Conservation (phyloP, 2,329 filamentous ascomycete genomes). For the Monilinia polystroma region DNA sequence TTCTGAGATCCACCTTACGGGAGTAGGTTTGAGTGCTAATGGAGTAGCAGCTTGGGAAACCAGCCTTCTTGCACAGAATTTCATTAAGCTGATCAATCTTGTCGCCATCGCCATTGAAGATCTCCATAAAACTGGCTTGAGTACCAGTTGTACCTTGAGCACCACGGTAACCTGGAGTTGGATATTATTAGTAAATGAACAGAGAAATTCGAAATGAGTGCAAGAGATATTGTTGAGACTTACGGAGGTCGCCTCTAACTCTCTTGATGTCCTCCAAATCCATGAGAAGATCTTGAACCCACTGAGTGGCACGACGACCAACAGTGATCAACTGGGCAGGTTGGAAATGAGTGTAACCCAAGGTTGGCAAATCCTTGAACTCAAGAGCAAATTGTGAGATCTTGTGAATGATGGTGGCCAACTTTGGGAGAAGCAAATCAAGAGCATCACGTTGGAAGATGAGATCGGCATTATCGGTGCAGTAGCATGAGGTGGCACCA, state of each 20-base stretch:
- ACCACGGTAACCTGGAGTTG: slow-evolving; percentile 60
- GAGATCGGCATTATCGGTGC: slow-evolving; percentile 67
- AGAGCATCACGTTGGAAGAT: slow-evolving; percentile 69
- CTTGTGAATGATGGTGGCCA: slow-evolving; percentile 76
- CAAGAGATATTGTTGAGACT: background rate
- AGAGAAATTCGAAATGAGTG: background rate
- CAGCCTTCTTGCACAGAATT: slow-evolving; percentile 54
- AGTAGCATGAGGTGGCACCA: slow-evolving; percentile 45
- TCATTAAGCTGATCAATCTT: slow-evolving; percentile 57
- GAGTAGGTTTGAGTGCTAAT: slow-evolving; percentile 69
- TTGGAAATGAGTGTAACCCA: slow-evolving; percentile 76
- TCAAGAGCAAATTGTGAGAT: slow-evolving; percentile 69
- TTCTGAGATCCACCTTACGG: slow-evolving; percentile 76
- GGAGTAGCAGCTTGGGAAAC: slow-evolving; percentile 50
- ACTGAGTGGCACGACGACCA: slow-evolving; percentile 56
- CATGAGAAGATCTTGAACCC: slow-evolving; percentile 71
- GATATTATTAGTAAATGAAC: background rate
- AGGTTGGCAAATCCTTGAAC: slow-evolving; percentile 69
- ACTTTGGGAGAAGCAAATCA: slow-evolving; percentile 72
- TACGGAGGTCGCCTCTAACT: slow-evolving; percentile 53
- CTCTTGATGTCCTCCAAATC: slow-evolving; percentile 73
- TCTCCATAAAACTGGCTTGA: slow-evolving; percentile 42
- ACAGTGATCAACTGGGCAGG: slow-evolving; percentile 51
- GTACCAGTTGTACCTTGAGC: slow-evolving; percentile 56
- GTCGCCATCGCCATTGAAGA: slow-evolving; percentile 50